phyloP scores from a whole-genome alignment of 2,329 filamentous ascomycete genomes.

The Trichophyton benhamiae region DNA sequence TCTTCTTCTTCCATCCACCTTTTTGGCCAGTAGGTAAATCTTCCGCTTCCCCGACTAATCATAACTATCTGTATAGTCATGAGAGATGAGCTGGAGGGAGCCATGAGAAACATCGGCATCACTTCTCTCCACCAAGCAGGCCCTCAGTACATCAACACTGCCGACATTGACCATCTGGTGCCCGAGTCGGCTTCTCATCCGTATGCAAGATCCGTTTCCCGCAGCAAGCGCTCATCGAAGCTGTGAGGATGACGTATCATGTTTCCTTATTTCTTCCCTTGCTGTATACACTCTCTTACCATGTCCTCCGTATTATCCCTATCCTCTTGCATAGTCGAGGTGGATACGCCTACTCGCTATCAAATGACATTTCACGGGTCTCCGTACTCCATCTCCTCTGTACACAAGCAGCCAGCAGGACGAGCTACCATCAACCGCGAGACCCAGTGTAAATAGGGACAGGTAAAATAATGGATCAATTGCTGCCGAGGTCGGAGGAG shows the following conservation, averaged over 20 bases:
- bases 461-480: not conserved
- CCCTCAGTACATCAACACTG: constrained; percentile 36
- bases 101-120: constrained; percentile 38
- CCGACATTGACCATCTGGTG: constrained; percentile 41
- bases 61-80: constrained; percentile 24
- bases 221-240: constrained; percentile 19
- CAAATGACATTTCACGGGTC: not conserved
- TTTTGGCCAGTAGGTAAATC: not conserved
- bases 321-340: not conserved
- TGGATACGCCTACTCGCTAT: not conserved
- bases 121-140: constrained; percentile 33
- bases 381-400: not conserved
- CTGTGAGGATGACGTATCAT: constrained; percentile 15
- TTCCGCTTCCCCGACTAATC: not conserved
- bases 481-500: not conserved
- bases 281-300: not conserved
- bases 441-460: not conserved
- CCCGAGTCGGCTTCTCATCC: constrained; percentile 30
- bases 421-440: not conserved
- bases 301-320: not conserved
- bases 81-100: constrained; percentile 37
- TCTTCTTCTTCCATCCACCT: not conserved
- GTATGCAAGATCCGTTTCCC: constrained; percentile 29
- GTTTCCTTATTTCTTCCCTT: not conserved
- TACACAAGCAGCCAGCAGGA: no score